Evolutionary conservation across 73 alveolate species (phyloP).

Genomic region (Tetrahymena borealis): DNA sequence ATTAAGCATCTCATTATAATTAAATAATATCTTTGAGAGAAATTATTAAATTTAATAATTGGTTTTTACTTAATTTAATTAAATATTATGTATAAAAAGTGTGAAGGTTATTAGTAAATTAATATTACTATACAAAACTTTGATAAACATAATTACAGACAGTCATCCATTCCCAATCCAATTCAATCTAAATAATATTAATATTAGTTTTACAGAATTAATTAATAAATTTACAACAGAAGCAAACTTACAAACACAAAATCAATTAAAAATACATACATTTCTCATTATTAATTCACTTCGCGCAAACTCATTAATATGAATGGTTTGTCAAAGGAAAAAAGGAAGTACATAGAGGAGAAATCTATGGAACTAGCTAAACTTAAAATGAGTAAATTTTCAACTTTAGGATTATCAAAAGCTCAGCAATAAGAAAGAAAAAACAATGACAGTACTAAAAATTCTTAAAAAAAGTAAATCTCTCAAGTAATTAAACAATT

Average conservation of each 20-base stretch:
- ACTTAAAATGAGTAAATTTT: background rate
- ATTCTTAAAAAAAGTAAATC: background rate
- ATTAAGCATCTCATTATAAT: no score
- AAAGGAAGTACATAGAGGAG: background rate
- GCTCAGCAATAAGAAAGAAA: background rate
- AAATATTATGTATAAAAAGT: no score
- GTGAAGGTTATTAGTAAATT: no score
- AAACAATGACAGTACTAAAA: background rate
- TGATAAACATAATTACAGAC: no score
- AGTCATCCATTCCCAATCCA: no score
- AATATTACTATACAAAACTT: no score
- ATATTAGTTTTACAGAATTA: no score
- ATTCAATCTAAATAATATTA: no score
- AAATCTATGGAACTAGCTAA: background rate
- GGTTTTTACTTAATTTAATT: no score
- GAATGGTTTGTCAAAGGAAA: background rate
- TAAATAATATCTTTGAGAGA: no score
- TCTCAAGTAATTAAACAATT: background rate
- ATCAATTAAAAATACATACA: background rate
- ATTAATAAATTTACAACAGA: background rate
- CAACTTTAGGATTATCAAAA: background rate
- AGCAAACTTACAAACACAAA: background rate
- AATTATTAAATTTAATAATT: no score
- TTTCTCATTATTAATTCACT: background rate
- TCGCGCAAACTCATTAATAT: background rate